These are phyloP conservation scores for Beauveria sp. DNA, from an alignment of 2,329 filamentous ascomycete species.

Conservation along the genomic window DNA sequence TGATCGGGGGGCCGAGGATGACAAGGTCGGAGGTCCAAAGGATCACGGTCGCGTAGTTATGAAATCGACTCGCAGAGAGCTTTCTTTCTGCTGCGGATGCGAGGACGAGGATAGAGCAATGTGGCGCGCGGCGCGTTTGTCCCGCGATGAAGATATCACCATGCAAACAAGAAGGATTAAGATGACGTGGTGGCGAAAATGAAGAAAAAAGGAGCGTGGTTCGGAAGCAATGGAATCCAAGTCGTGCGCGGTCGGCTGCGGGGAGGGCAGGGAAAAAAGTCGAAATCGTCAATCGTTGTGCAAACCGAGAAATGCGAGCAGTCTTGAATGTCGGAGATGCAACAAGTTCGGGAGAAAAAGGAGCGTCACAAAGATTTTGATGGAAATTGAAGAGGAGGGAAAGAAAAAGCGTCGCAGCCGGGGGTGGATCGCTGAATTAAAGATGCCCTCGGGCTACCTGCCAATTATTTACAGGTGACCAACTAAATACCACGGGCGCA, in stretches of 20 bases:
- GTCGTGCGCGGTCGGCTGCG: neutral
- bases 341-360: neutral
- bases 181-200: neutral
- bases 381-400: neutral
- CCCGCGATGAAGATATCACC: neutral
- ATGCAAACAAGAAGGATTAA: neutral
- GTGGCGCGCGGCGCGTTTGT: neutral
- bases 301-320: neutral
- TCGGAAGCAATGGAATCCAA: neutral
- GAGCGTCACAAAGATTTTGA: neutral
- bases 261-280: too few relatives aligned
- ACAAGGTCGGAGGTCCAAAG: too few relatives aligned
- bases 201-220: slow-evolving; percentile 1
- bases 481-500: neutral
- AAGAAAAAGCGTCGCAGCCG: neutral
- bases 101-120: neutral
- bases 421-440: neutral
- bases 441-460: neutral
- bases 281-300: neutral
- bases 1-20: too few relatives aligned
- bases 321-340: neutral
- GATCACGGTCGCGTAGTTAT: neutral
- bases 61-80: neutral
- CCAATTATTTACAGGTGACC: neutral
- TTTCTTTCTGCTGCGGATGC: too few relatives aligned